A percentile compares a stretch with the other conserved stretches of the same genome.
Conservation (phyloP, 1,139 yeast genomes). For the Yamadazyma mexicana region DNA sequence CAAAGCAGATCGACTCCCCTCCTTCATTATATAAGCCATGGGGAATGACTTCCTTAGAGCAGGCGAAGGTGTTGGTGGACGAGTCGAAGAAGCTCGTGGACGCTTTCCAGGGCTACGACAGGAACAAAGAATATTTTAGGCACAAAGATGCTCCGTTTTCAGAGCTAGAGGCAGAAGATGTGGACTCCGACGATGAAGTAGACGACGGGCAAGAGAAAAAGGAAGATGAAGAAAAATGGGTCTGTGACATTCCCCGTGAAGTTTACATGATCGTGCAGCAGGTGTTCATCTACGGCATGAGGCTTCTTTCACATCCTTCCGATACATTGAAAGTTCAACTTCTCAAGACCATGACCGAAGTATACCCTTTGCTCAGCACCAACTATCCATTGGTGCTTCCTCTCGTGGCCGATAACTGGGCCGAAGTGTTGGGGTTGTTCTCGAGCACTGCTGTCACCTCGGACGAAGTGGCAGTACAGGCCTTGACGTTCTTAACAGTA, state of each 20-base stretch:
- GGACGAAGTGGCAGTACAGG: slow-evolving; percentile 10
- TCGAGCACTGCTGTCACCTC: slow-evolving; percentile 1
- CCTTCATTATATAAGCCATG: slow-evolving; percentile 46
- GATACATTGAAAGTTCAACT: slow-evolving; percentile 55
- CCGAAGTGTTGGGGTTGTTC: slow-evolving; percentile 23
- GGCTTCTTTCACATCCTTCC: slow-evolving; percentile 71
- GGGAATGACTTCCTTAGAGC: slow-evolving; percentile 47
- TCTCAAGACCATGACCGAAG: slow-evolving; percentile 47
- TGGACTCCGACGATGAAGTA: slow-evolving; percentile 32
- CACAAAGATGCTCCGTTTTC: slow-evolving; percentile 36
- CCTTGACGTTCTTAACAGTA: slow-evolving; percentile 25
- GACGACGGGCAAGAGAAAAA: slow-evolving; percentile 21
- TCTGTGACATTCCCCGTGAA: slow-evolving; percentile 59
- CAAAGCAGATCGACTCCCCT: slow-evolving; percentile 13
- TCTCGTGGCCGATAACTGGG: slow-evolving; percentile 71
- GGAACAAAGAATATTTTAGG: slow-evolving; percentile 34
- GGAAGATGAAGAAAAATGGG: slow-evolving; percentile 45
- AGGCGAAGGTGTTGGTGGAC: slow-evolving; percentile 42
- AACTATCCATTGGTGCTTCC: slow-evolving; percentile 64
- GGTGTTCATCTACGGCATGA: slow-evolving; percentile 68
- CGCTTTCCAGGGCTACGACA: slow-evolving; percentile 29
- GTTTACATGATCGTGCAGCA: slow-evolving; percentile 59
- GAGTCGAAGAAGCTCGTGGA: slow-evolving; percentile 37
- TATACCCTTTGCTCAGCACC: slow-evolving; percentile 65
- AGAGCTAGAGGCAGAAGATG: slow-evolving; percentile 24